A percentile compares a stretch with the other conserved stretches of the same genome.
These are phyloP conservation scores for Yamadazyma sp. DNA, from an alignment of 1,139 yeast genomes.

Conservation along the genomic window DNA sequence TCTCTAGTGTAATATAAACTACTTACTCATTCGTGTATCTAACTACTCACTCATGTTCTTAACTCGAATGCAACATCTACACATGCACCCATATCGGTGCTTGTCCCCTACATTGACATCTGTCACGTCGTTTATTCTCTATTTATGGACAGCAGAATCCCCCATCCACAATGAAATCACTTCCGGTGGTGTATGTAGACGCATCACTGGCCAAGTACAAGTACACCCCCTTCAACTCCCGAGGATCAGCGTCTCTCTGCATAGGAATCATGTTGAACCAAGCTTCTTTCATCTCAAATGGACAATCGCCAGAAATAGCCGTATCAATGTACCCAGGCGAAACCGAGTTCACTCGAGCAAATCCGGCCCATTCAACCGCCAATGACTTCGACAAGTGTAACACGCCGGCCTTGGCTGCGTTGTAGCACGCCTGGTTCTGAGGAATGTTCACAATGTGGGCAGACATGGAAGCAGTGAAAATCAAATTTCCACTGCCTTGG, in stretches of 20 bases:
- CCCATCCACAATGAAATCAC: conserved; percentile 48
- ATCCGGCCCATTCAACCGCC: conserved; percentile 55
- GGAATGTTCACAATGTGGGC: conserved; percentile 57
- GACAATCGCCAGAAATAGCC: conserved; percentile 51
- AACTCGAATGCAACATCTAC: too few relatives aligned
- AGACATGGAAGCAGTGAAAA: conserved; percentile 62
- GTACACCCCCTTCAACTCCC: conserved; percentile 42
- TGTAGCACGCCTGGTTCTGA: conserved; percentile 55
- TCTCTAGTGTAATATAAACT: too few relatives aligned
- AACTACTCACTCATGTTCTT: too few relatives aligned
- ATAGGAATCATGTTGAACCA: conserved; percentile 38
- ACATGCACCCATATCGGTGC: too few relatives aligned
- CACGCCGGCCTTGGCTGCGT: conserved; percentile 58
- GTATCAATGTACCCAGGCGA: conserved; percentile 58
- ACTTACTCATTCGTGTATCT: too few relatives aligned
- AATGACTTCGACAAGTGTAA: conserved; percentile 51
- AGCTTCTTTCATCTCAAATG: conserved; percentile 30
- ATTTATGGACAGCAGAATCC: conserved; percentile 43
- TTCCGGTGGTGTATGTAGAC: conserved; percentile 43
- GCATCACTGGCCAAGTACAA: conserved; percentile 41
- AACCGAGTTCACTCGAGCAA: conserved; percentile 55
- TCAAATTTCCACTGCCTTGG: conserved; percentile 53
- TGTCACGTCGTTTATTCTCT: too few relatives aligned
- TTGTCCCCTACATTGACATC: too few relatives aligned
- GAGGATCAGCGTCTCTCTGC: conserved; percentile 39